phyloP scores from a whole-genome alignment of 2,329 filamentous ascomycete species.

The Diaporthe humulicola region DNA sequence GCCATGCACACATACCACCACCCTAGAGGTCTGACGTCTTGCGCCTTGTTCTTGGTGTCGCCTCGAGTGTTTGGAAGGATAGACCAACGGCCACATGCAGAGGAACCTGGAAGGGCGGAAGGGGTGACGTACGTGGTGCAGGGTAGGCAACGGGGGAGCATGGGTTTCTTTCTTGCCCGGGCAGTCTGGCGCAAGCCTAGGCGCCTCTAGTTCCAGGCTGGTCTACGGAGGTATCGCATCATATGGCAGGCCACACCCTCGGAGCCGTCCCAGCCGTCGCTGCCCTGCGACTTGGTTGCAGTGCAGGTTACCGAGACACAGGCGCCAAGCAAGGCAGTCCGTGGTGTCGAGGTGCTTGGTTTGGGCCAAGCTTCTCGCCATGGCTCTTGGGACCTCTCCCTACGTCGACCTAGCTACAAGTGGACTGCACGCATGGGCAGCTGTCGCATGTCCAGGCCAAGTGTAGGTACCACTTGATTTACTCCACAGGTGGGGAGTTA shows the following conservation, averaged over 20 bases:
- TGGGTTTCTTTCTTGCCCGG: slow-evolving; percentile 4
- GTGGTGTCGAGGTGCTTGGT: slow-evolving; percentile 25
- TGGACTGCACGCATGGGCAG: not conserved
- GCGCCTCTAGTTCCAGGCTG: not conserved
- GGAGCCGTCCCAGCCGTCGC: not conserved
- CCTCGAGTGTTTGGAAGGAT: slow-evolving; percentile 1
- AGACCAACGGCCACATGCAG: slow-evolving; percentile 7
- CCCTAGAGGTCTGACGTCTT: slow-evolving; percentile 23
- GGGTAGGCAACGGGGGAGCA: slow-evolving; percentile 5
- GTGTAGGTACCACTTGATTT: not conserved
- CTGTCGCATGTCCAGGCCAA: not conserved
- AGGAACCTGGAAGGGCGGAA: not conserved
- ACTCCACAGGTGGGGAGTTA: not conserved
- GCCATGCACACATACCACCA: too few species aligned
- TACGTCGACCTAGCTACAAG: not conserved
- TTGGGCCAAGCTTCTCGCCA: slow-evolving; percentile 25
- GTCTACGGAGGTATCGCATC: slow-evolving; percentile 19
- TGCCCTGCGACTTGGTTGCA: not conserved
- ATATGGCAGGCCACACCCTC: not conserved
- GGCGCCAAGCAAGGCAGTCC: slow-evolving; percentile 6
- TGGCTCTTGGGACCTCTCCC: not conserved
- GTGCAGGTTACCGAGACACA: slow-evolving; percentile 1
- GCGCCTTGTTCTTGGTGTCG: slow-evolving; percentile 9
- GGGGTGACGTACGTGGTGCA: slow-evolving; percentile 29
- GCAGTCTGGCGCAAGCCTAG: slow-evolving; percentile 19